A percentile compares a stretch with the other conserved stretches of the same genome.
Conservation (phyloP, 371 early-diverging fungal genomes). For the Capillidium heterosporum region DNA sequence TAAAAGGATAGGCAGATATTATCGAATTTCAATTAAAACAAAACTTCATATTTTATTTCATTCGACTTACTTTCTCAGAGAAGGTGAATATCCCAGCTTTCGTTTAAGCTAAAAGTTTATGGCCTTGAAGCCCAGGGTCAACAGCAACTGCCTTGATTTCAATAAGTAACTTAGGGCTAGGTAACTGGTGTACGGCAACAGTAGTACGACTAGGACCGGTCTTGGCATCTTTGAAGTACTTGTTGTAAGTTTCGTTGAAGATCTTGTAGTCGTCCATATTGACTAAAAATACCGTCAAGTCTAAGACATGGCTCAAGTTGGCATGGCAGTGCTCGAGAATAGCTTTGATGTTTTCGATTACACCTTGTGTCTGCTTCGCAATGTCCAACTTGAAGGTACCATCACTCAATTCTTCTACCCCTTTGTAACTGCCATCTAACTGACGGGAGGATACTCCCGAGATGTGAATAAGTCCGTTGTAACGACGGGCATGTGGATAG, state of each 20-base stretch:
- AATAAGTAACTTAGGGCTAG: conserved; percentile 26
- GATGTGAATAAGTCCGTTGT: conserved; percentile 30
- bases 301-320: conserved; percentile 28
- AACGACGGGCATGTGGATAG: conserved; percentile 41
- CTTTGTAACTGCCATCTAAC: conserved; percentile 33
- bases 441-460: conserved; percentile 38
- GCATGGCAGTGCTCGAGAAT: conserved; percentile 29
- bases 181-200: conserved; percentile 25
- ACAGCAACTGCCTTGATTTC: conserved; percentile 28
- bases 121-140: not conserved
- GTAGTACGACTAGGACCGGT: conserved; percentile 31
- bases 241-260: conserved; percentile 37
- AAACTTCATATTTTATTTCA: no score
- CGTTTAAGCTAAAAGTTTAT: no score
- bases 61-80: no score
- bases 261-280: conserved; percentile 41
- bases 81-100: no score
- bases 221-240: conserved; percentile 20
- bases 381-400: conserved; percentile 35
- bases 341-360: conserved; percentile 34
- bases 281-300: conserved; percentile 43
- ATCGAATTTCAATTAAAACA: no score
- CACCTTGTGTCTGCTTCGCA: conserved; percentile 31
- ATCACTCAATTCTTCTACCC: conserved; percentile 22
- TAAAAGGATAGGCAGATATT: no score